These are phyloP conservation scores for Arabis hirsuta DNA, from an alignment of 345 rosid genomes.

Conservation along the genomic window DNA sequence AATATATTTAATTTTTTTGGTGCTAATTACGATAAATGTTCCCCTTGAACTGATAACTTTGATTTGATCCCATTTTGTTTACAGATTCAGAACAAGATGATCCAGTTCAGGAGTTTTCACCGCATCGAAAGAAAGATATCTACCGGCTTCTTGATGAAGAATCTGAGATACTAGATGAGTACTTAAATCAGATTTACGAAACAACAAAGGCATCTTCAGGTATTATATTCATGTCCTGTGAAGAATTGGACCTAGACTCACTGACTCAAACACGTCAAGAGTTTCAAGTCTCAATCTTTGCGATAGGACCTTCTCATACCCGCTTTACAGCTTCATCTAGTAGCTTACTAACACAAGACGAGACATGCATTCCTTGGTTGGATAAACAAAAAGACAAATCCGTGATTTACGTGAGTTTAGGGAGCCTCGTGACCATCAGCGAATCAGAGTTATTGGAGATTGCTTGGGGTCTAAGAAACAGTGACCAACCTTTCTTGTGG, in stretches of 20 bases:
- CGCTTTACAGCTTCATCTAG: conserved; percentile 34
- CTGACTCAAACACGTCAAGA: conserved; percentile 48
- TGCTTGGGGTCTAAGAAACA: conserved; percentile 52
- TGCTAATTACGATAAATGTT: too few relatives aligned
- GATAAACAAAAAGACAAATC: conserved; percentile 48
- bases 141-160: conserved; percentile 5
- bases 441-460: conserved; percentile 50
- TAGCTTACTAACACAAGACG: conserved; percentile 44
- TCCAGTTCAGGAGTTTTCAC: conserved; percentile 28
- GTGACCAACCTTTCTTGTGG: conserved; percentile 55
- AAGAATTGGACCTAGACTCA: conserved; percentile 62
- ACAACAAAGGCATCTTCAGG: conserved; percentile 45
- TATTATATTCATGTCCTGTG: conserved; percentile 61
- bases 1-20: too few relatives aligned
- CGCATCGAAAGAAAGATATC: neutral
- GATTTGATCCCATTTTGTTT: neutral
- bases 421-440: conserved; percentile 40
- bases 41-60: too few relatives aligned
- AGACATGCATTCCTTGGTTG: conserved; percentile 54
- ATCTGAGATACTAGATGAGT: conserved; percentile 8
- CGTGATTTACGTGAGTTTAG: conserved; percentile 52
- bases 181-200: neutral
- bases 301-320: conserved; percentile 59
- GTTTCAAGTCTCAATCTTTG: conserved; percentile 48
- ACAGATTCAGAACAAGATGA: conserved; percentile 29